Conservation (phyloP, 352 stramenopile genomes). For the Elongisporangium prolatum region DNA sequence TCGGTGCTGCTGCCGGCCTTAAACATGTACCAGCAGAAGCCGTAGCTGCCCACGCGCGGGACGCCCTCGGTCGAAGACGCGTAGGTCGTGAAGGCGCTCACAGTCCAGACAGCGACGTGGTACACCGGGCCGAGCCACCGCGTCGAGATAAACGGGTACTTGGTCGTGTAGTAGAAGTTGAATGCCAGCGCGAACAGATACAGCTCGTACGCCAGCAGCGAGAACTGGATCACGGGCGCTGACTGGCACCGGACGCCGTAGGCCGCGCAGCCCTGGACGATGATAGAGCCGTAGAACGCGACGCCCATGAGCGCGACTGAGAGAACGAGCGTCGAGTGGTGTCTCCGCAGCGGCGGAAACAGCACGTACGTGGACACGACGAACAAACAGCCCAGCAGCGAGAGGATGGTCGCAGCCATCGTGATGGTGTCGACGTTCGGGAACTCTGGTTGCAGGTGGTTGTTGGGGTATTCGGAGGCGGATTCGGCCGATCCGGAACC, state of each 20-base stretch:
- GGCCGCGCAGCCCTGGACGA: constrained; percentile 37
- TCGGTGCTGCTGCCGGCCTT: constrained; percentile 33
- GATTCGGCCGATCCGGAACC: not conserved
- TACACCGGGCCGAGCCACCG: constrained; percentile 65
- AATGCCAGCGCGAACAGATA: constrained; percentile 85
- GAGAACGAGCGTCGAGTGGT: constrained; percentile 72
- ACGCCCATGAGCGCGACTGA: constrained; percentile 82
- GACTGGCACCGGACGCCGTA: constrained; percentile 61
- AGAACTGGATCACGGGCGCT: constrained; percentile 59
- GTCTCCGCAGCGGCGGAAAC: constrained; percentile 76
- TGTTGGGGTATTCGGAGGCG: not conserved
- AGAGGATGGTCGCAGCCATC: constrained; percentile 58
- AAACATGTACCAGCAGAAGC: constrained; percentile 78
- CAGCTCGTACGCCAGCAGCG: constrained; percentile 72
- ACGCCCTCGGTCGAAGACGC: constrained; percentile 36
- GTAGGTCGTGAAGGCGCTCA: constrained; percentile 46
- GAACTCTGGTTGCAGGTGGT: constrained; percentile 44
- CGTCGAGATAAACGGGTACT: constrained; percentile 81
- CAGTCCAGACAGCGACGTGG: constrained; percentile 60
- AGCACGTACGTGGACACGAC: constrained; percentile 77
- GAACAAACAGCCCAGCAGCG: constrained; percentile 68
- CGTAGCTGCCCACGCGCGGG: constrained; percentile 63
- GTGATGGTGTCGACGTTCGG: constrained; percentile 44
- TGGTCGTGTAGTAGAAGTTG: constrained; percentile 86
- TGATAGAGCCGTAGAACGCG: constrained; percentile 69